Conservation (phyloP, 139 green algal species). For the Volvox reticuliferus region DNA sequence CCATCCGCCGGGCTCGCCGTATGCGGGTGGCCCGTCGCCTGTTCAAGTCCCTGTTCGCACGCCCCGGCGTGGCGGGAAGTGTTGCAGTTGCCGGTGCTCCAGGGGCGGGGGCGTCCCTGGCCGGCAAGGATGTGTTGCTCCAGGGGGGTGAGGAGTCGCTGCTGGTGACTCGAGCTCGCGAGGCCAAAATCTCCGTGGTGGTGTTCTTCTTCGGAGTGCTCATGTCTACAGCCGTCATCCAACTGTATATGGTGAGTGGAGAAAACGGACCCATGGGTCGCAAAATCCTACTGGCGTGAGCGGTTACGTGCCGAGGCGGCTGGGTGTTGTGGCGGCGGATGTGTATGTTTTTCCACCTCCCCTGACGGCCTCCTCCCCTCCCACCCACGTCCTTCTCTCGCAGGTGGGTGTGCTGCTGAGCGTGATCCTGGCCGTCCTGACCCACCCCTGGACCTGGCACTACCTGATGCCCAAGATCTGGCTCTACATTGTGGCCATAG, state of each 20-base stretch:
- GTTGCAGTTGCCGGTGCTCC: neutral
- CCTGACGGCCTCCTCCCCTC: neutral
- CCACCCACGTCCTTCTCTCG: neutral
- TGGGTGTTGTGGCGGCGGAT: neutral
- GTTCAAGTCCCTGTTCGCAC: neutral
- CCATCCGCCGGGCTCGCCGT: neutral
- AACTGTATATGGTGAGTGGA: constrained; percentile 44
- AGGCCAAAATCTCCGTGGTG: constrained; percentile 6
- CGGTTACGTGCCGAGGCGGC: neutral
- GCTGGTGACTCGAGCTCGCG: neutral
- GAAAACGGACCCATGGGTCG: neutral
- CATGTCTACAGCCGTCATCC: constrained; percentile 47
- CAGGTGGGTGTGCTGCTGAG: constrained; percentile 44
- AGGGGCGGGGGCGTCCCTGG: neutral
- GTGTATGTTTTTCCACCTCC: neutral
- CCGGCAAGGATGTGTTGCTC: neutral
- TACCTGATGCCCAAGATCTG: constrained; percentile 39
- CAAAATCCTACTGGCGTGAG: too few relatives aligned
- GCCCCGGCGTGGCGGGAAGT: neutral
- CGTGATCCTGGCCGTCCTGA: constrained; percentile 6
- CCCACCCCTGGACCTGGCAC: constrained; percentile 42
- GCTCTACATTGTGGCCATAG: constrained; percentile 28
- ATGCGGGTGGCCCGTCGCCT: neutral
- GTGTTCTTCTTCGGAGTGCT: constrained; percentile 56
- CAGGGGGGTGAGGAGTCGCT: neutral